Conservation (phyloP, 306 rosid genomes). For the Spatholobus suberectus region DNA sequence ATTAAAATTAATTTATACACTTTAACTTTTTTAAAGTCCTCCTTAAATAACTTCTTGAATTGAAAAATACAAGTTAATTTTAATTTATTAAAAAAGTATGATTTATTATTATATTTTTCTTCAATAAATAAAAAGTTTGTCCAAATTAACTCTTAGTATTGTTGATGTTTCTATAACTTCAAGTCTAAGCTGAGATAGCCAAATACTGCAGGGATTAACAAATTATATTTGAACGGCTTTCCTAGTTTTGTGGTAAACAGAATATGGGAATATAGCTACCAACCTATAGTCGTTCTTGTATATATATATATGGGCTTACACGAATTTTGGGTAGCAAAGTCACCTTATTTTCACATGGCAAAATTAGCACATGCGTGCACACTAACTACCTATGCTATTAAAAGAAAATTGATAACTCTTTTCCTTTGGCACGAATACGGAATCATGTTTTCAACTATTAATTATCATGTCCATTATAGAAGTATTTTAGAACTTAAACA, state of each 20-base stretch:
- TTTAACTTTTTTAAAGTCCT: neutral
- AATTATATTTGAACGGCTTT: neutral
- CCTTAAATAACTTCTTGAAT: neutral
- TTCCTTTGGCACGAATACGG: neutral
- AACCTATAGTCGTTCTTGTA: neutral
- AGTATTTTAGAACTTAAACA: neutral
- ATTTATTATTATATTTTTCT: neutral
- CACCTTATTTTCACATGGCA: constrained; percentile 12
- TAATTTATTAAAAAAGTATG: neutral
- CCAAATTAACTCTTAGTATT: neutral
- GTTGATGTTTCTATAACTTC: neutral
- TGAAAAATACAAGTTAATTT: neutral
- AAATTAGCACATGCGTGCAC: neutral
- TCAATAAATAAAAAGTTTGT: neutral
- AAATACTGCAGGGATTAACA: neutral
- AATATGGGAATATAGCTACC: neutral
- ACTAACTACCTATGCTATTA: neutral
- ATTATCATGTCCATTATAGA: neutral
- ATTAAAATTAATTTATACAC: neutral
- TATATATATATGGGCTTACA: neutral
- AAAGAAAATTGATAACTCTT: neutral
- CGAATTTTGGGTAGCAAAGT: constrained; percentile 12
- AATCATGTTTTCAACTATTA: neutral
- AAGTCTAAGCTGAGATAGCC: neutral
- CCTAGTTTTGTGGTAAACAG: neutral